Conservation (phyloP, 177 flowering plant genomes). For the Vitis hybrid region DNA sequence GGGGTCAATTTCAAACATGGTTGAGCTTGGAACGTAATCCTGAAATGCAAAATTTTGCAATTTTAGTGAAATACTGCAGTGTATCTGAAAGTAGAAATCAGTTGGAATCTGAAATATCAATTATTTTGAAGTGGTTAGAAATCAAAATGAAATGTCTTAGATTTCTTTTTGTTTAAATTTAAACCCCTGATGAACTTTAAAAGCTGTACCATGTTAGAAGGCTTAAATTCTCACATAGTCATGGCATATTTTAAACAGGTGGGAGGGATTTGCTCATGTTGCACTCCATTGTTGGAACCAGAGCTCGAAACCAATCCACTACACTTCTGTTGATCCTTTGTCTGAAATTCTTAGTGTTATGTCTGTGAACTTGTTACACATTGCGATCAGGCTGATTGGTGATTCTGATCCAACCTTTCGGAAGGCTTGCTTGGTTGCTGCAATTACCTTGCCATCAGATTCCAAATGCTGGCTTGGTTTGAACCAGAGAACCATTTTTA, state of each 20-base stretch:
- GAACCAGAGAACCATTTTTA: conserved; percentile 42
- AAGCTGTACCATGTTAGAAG: neutral
- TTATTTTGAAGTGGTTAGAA: too few species aligned
- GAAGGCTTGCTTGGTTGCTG: conserved; percentile 71
- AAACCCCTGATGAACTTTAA: too few species aligned
- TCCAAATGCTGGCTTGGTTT: conserved; percentile 21
- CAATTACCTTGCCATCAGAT: conserved; percentile 27
- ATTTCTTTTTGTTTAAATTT: too few species aligned
- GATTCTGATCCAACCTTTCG: conserved; percentile 44
- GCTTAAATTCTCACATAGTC: neutral
- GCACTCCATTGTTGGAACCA: conserved; percentile 60
- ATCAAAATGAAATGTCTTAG: too few species aligned
- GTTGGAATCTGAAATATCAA: too few species aligned
- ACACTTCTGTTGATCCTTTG: conserved; percentile 9
- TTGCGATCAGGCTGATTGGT: conserved; percentile 51
- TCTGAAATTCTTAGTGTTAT: conserved; percentile 18
- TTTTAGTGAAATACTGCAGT: too few species aligned
- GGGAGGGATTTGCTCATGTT: conserved; percentile 76
- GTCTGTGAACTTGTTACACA: conserved; percentile 48
- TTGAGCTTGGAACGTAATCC: too few species aligned
- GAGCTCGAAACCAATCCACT: conserved; percentile 16
- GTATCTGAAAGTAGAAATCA: too few species aligned
- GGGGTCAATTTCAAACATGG: too few species aligned
- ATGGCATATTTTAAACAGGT: conserved; percentile 32
- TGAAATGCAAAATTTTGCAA: too few species aligned